phyloP scores from a whole-genome alignment of 73 alveolate genomes.

The Paraurostyla sp. region DNA sequence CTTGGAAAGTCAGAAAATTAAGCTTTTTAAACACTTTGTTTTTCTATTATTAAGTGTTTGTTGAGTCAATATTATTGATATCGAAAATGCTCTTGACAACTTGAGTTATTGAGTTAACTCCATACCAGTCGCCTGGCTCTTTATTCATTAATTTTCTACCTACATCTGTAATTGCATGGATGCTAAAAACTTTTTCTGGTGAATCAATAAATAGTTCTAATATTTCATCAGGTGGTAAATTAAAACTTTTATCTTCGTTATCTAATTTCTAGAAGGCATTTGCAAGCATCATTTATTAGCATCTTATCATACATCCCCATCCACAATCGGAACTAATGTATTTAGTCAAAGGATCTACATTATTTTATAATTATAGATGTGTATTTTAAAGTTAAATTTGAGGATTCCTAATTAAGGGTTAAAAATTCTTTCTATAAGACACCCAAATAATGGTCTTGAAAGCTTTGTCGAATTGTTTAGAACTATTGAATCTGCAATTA shows the following conservation, averaged over 20 bases:
- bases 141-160: slow-evolving; percentile 56
- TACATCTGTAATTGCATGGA: slow-evolving; percentile 48
- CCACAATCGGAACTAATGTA: slow-evolving; percentile 83
- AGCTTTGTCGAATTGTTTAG: slow-evolving; percentile 61
- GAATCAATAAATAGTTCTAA: background rate
- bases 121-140: slow-evolving; percentile 86
- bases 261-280: slow-evolving; percentile 73
- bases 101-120: slow-evolving; percentile 60
- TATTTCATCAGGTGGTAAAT: background rate
- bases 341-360: too few species aligned
- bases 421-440: slow-evolving; percentile 82
- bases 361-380: too few species aligned
- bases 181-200: background rate
- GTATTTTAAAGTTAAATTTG: too few species aligned
- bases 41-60: background rate
- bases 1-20: slow-evolving; percentile 40
- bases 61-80: too few species aligned
- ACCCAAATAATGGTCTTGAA: slow-evolving; percentile 83
- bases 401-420: slow-evolving; percentile 60
- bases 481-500: background rate
- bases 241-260: background rate
- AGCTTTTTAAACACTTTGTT: slow-evolving; percentile 34
- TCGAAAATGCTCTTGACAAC: slow-evolving; percentile 46
- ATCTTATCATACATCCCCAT: slow-evolving; percentile 95
- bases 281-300: slow-evolving; percentile 87